Conservation (phyloP, 805 yeast species). For the Yamadazyma sp. region DNA sequence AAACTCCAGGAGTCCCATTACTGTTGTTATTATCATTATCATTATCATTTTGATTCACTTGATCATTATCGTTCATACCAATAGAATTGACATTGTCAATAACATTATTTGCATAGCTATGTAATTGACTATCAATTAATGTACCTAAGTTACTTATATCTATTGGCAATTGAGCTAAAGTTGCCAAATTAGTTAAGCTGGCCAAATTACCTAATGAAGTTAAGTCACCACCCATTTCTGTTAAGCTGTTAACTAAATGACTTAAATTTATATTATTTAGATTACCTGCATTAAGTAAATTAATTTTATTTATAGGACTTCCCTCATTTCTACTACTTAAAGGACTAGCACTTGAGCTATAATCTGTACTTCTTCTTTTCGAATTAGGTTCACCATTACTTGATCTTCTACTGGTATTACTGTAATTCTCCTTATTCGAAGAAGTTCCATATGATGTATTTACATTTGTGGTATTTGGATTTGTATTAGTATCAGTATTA, state of each 20-base stretch:
- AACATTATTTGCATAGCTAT: conserved; percentile 1
- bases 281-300: conserved; percentile 33
- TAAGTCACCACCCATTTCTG: conserved; percentile 33
- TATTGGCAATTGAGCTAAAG: conserved; percentile 41
- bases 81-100: conserved; percentile 1
- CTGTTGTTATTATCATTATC: background rate
- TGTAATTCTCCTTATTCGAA: too few relatives aligned
- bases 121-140: conserved; percentile 21
- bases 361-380: background rate
- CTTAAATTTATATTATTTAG: conserved; percentile 41
- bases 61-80: background rate
- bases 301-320: background rate
- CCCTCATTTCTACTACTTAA: background rate
- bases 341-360: background rate
- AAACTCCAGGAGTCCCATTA: background rate
- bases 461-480: too few relatives aligned
- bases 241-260: conserved; percentile 39
- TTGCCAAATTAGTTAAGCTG: conserved; percentile 37
- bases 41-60: background rate
- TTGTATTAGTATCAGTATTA: too few relatives aligned
- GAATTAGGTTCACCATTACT: background rate
- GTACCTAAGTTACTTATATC: conserved; percentile 37
- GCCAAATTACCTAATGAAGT: conserved; percentile 36
- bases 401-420: background rate
- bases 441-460: too few relatives aligned